Percentiles rank a stretch among this genome's conserved stretches.
Conservation (phyloP, 257 asterid genomes). For the Solanum corneliomulleri region DNA sequence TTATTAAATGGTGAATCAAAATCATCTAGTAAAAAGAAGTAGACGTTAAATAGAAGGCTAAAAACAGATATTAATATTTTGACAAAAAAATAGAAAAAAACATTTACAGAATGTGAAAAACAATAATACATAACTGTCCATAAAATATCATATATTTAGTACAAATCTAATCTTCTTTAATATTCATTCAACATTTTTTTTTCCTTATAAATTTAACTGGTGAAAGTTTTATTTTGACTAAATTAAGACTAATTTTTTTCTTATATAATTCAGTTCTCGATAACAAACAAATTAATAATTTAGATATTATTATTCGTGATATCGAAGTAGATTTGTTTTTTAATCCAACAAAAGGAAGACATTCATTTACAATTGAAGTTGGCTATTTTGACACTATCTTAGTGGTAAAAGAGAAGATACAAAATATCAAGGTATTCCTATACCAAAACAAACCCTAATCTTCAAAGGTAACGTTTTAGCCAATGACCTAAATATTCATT, state of each 20-base stretch:
- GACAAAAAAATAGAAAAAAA: no score
- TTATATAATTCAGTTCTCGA: neutral
- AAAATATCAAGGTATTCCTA: slow-evolving; percentile 27
- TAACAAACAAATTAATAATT: neutral
- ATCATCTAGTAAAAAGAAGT: neutral
- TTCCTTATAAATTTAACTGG: neutral
- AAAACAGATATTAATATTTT: neutral
- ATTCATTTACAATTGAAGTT: slow-evolving; percentile 37
- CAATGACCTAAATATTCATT: slow-evolving; percentile 43
- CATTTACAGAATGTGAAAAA: neutral
- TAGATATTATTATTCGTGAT: neutral
- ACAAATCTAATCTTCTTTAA: neutral
- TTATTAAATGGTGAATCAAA: neutral
- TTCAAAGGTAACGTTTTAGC: slow-evolving; percentile 40
- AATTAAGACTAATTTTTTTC: neutral
- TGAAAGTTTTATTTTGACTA: neutral
- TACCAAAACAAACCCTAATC: slow-evolving; percentile 34
- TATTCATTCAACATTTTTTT: neutral
- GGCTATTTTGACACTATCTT: slow-evolving; percentile 50
- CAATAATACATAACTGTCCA: neutral
- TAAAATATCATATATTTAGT: neutral
- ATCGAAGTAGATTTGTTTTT: slow-evolving; percentile 37
- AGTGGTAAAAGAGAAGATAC: slow-evolving; percentile 57
- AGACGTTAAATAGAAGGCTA: neutral
- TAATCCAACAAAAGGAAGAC: slow-evolving; percentile 21